These are phyloP conservation scores for Cytauxzoon felis DNA, from an alignment of 169 alveolate genomes.

Conservation along the genomic window DNA sequence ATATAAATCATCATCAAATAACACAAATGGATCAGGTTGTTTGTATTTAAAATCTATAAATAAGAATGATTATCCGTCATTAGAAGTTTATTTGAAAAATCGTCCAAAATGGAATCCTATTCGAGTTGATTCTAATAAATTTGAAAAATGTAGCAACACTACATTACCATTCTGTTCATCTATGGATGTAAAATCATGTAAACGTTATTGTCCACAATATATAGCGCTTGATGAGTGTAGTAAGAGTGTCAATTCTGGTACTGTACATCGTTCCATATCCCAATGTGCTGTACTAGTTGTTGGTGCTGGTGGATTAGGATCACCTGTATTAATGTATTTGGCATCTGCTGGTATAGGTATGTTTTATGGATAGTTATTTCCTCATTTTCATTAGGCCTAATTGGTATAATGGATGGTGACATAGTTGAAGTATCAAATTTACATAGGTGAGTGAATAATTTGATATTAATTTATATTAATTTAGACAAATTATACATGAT, in stretches of 20 bases:
- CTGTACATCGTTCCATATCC: slow-evolving; percentile 19
- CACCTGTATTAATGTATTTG: slow-evolving; percentile 90
- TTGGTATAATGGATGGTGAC: slow-evolving; percentile 83
- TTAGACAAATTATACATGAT: slow-evolving; percentile 78
- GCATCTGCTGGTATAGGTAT: slow-evolving; percentile 96
- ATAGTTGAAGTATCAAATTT: slow-evolving; percentile 75
- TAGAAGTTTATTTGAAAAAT: slow-evolving; percentile 1
- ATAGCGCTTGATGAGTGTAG: slow-evolving; percentile 42
- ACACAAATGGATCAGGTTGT: not conserved
- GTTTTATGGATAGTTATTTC: not conserved
- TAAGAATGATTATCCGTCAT: not conserved
- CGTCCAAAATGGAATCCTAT: slow-evolving; percentile 31
- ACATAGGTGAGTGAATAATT: slow-evolving; percentile 67
- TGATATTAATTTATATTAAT: not conserved
- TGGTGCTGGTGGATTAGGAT: slow-evolving; percentile 99
- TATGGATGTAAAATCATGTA: slow-evolving; percentile 12
- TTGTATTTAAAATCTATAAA: not conserved
- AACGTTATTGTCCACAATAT: slow-evolving; percentile 42
- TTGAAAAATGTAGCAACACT: not conserved
- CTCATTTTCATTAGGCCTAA: slow-evolving; percentile 20
- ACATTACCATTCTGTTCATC: slow-evolving; percentile 46
- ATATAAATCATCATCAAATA: not conserved
- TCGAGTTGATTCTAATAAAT: not conserved
- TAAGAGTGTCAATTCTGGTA: not conserved
- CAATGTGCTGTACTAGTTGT: slow-evolving; percentile 87